Conservation (phyloP, 371 early-diverging fungal genomes). For the Rhizopus stolonifer region DNA sequence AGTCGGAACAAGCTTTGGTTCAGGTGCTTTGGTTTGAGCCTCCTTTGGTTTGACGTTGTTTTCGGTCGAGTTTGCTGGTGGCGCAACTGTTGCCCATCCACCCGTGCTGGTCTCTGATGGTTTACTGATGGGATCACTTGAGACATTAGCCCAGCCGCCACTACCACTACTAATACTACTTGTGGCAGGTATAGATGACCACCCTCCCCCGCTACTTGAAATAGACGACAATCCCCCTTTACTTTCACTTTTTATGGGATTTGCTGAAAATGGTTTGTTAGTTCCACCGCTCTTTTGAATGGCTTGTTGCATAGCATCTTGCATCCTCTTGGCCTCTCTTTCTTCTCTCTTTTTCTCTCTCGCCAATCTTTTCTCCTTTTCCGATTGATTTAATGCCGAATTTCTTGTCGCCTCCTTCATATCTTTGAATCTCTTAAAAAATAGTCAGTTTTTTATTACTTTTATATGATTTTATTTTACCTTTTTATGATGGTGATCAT, state of each 20-base stretch:
- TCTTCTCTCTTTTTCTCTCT: constrained; percentile 71
- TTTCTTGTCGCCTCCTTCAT: constrained; percentile 66
- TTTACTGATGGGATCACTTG: background rate
- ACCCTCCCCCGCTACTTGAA: background rate
- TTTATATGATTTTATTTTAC: constrained; percentile 21
- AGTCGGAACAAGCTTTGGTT: background rate
- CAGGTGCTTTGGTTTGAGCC: background rate
- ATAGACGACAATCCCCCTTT: background rate
- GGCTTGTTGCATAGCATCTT: constrained; percentile 63
- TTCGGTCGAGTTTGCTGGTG: background rate
- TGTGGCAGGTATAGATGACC: background rate
- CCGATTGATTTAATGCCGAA: constrained; percentile 33
- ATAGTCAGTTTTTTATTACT: background rate
- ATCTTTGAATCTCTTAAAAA: constrained; percentile 70
- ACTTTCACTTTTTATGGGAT: background rate
- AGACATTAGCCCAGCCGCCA: too few relatives aligned
- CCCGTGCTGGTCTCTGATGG: background rate
- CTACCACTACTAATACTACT: background rate
- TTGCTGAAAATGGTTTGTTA: background rate
- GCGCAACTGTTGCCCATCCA: background rate
- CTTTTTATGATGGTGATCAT: constrained; percentile 80
- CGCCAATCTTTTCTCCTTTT: constrained; percentile 55
- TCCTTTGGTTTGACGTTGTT: background rate
- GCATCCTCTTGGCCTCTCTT: constrained; percentile 63
- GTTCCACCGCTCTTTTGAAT: background rate